These are phyloP conservation scores for Alternaria arborescens DNA, from an alignment of 2,329 filamentous ascomycete genomes.

Conservation along the genomic window DNA sequence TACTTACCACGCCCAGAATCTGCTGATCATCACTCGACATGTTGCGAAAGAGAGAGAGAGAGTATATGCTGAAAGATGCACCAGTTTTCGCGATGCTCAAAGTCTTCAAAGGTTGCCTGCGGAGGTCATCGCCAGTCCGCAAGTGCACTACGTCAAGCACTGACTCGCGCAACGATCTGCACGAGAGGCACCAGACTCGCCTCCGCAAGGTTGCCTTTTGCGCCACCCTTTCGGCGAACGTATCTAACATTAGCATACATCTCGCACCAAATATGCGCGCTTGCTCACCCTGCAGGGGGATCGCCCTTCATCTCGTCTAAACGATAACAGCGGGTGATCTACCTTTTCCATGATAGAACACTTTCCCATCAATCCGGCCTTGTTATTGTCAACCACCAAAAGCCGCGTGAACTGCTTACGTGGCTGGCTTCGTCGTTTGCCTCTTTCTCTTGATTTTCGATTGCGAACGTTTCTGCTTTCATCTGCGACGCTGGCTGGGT, in stretches of 20 bases:
- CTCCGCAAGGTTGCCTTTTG: background rate
- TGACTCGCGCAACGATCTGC: conserved; percentile 18
- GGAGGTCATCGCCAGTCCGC: conserved; percentile 12
- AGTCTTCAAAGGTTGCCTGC: conserved; percentile 6
- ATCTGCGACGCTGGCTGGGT: conserved; percentile 8
- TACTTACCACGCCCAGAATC: conserved; percentile 76
- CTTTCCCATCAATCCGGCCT: conserved; percentile 13
- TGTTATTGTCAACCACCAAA: conserved; percentile 19
- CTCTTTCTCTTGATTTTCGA: conserved; percentile 19
- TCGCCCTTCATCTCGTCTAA: conserved; percentile 16
- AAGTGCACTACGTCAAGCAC: conserved; percentile 22
- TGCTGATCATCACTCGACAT: conserved; percentile 85
- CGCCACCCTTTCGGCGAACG: conserved; percentile 23
- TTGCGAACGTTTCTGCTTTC: conserved; percentile 8
- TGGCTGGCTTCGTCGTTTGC: conserved; percentile 29
- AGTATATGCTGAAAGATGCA: too few species aligned
- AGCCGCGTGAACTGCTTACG: conserved; percentile 41
- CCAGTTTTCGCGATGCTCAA: too few species aligned
- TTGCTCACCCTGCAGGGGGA: conserved; percentile 26
- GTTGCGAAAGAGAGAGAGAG: background rate
- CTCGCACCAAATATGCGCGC: conserved; percentile 16
- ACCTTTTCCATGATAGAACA: background rate
- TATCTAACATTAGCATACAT: conserved; percentile 2
- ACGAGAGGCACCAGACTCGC: conserved; percentile 16
- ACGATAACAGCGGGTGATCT: conserved; percentile 5